Percentiles rank a stretch among this genome's conserved stretches.
Evolutionary conservation across 352 stramenopile genomes (phyloP).

Genomic region (Phytophthora cryptogea): DNA sequence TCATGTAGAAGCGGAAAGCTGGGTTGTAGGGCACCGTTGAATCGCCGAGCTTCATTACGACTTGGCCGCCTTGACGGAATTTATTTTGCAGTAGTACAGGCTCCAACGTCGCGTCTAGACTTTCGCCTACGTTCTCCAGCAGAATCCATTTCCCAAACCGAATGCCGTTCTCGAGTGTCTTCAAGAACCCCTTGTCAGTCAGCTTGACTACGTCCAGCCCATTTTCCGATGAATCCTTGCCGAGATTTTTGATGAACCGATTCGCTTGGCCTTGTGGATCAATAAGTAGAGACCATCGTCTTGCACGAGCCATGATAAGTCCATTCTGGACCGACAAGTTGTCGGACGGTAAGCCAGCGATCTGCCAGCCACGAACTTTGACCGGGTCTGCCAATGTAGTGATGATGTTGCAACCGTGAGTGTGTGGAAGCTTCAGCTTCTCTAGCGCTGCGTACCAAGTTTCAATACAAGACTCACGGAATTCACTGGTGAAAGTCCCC

Average conservation of each 20-base stretch:
- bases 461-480: constrained; percentile 83
- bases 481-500: constrained; percentile 93
- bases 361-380: constrained; percentile 90
- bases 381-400: constrained; percentile 91
- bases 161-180: constrained; percentile 91
- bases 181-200: constrained; percentile 82
- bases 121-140: constrained; percentile 88
- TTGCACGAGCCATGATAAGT: constrained; percentile 91
- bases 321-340: constrained; percentile 93
- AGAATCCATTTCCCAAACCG: constrained; percentile 93
- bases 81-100: constrained; percentile 92
- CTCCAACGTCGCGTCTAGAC: constrained; percentile 89
- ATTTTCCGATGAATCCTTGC: constrained; percentile 84
- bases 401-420: constrained; percentile 83
- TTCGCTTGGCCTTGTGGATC: constrained; percentile 94
- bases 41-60: constrained; percentile 94
- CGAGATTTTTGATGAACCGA: constrained; percentile 93
- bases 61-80: constrained; percentile 91
- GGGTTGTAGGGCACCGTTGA: constrained; percentile 92
- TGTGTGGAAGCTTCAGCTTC: constrained; percentile 80
- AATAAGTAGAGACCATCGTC: constrained; percentile 91
- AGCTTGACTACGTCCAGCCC: constrained; percentile 86
- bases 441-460: constrained; percentile 85
- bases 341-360: constrained; percentile 90
- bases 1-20: constrained; percentile 93